Evolutionary conservation across 257 asterid species (phyloP).

Genomic region (Fraxinus cuspidata): DNA sequence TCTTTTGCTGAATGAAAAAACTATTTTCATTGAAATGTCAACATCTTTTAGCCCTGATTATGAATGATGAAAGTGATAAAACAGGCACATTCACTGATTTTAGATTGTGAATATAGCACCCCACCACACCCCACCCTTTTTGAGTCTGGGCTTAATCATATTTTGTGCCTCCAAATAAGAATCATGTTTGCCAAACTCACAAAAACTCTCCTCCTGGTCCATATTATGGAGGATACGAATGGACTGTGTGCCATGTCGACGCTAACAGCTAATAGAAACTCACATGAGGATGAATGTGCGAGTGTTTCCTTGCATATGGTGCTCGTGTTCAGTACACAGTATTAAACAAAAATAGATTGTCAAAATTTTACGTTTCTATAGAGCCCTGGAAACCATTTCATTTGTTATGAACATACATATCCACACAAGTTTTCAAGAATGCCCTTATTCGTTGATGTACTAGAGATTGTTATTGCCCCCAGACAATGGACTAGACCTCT

Average conservation of each 20-base stretch:
- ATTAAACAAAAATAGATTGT: not conserved
- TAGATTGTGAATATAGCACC: conserved; percentile 23
- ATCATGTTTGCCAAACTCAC: conserved; percentile 24
- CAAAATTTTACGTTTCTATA: not conserved
- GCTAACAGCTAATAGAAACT: not conserved
- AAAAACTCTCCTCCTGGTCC: not conserved
- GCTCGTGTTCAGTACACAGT: not conserved
- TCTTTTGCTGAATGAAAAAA: conserved; percentile 22
- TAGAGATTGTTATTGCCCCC: too few relatives aligned
- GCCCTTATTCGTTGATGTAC: not conserved
- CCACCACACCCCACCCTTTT: not conserved
- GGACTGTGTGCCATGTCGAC: not conserved
- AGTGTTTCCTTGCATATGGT: not conserved
- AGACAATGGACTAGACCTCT: too few relatives aligned
- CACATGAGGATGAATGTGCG: not conserved
- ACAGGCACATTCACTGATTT: conserved; percentile 31
- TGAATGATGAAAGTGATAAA: conserved; percentile 33
- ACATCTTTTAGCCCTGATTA: conserved; percentile 39
- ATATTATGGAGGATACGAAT: not conserved
- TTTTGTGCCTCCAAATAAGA: conserved; percentile 23
- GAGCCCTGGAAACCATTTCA: not conserved
- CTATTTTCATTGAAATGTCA: conserved; percentile 33
- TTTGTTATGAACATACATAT: not conserved
- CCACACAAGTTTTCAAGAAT: not conserved
- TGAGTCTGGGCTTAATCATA: conserved; percentile 9